Evolutionary conservation across 192 early-diverging fungal species (phyloP), one percentile per base, ranked within the genome.

Genomic region (Anaeromyces robustus): DNA sequence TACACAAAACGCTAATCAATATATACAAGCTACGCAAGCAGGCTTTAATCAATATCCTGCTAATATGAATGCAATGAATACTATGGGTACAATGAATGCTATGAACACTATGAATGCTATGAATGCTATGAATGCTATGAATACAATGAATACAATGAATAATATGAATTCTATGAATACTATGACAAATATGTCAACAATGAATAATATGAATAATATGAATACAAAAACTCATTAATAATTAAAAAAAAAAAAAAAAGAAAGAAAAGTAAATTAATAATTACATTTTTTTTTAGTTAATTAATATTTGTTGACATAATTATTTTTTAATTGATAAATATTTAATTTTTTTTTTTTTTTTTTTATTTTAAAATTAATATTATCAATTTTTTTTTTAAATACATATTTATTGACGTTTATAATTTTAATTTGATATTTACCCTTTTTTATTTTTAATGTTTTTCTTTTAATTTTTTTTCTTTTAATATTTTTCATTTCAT

Each of bases 271-370:
- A 7, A 34, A 1, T 14, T 39, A 14, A 39, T 39, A 13, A 14
- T 14, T 14, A 14, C 13, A 39, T 86, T 95, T 16, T 89, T 97
- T 77, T 93, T 94, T 0, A 87, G 89, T 18, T 88, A 91, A 0
- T 86, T 89, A 9, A 85, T 85, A 28, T 87, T 91, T 78, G 83
- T 96, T n/a, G 87, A 86, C n/a, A n/a, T n/a, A n/a, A n/a, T 3
- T 81, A 84, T 19, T 83, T 95, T 41, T 77, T 78, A 12, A 78
- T 5, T 31, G 78, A 14, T 12, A 39, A 80, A 13, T 32, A 12
- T 30, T 39, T 14, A 4, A 14, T 12, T 39, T 39, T 14, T 39
- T 12, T 14, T 39, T 39, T 39, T 39, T 39, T 80, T 39, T 80
- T 30, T 78, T 30, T 30, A n/a, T n/a, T n/a, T n/a, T n/a, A n/a